Evolutionary conservation across 148 eudicot species (phyloP).

Genomic region (Chenopodium quinoa): DNA sequence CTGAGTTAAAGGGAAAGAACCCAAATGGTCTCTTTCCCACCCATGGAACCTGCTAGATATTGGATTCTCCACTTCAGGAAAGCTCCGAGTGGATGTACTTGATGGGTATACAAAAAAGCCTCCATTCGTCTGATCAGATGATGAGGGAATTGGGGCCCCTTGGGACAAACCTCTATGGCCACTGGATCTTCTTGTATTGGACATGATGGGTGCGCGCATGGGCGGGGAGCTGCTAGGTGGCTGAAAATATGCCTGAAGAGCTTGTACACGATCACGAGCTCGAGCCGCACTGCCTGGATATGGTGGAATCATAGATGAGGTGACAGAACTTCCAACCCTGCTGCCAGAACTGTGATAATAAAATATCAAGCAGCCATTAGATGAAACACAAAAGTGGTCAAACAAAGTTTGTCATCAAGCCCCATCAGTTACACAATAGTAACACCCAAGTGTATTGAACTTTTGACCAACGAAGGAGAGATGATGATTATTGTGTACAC

Average conservation of each 20-base stretch:
- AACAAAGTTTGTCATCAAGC: conserved; percentile 2
- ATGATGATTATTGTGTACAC: background rate
- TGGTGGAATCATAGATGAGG: conserved; percentile 72
- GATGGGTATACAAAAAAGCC: conserved; percentile 67
- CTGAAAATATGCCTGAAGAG: conserved; percentile 87
- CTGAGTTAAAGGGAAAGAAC: conserved; percentile 42
- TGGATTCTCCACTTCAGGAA: conserved; percentile 52
- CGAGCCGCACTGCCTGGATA: conserved; percentile 85
- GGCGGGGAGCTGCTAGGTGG: conserved; percentile 55
- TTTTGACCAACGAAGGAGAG: background rate
- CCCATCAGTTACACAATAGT: background rate
- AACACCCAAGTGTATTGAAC: too few species aligned
- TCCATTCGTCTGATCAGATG: conserved; percentile 53
- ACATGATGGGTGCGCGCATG: conserved; percentile 40
- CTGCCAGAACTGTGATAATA: conserved; percentile 50
- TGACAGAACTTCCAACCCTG: conserved; percentile 59
- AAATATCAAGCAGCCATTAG: background rate
- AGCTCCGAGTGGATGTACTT: conserved; percentile 47
- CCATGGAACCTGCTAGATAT: conserved; percentile 37
- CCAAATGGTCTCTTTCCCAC: conserved; percentile 67
- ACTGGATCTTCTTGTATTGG: conserved; percentile 55
- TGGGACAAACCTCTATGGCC: conserved; percentile 49
- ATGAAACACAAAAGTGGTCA: background rate
- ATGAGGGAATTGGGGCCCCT: conserved; percentile 45
- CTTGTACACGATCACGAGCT: conserved; percentile 74